Evolutionary conservation across 179 eudicot species (phyloP), one percentile per base, ranked within the genome.

Genomic region (Vitellaria paradoxa): DNA sequence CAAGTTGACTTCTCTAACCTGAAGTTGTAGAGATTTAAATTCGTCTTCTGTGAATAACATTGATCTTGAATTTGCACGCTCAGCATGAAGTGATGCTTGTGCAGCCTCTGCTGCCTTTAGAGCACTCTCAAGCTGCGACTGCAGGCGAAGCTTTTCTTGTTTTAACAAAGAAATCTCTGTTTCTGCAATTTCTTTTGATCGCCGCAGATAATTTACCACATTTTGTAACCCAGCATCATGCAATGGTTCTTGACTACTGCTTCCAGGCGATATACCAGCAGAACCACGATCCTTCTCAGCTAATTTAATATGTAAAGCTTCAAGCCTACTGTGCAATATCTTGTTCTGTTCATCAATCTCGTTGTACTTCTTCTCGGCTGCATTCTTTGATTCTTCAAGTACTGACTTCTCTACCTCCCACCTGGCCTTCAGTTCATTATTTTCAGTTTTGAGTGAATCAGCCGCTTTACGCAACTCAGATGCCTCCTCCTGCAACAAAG

Each of bases 101-200:
- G 97, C 93, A 70, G 82, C 82, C 85, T 92, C 96, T 63, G 91
- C 89, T 53, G 92, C 89, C 88, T 89, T 96, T 57, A 84, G 37
- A 75, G 98, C 93, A 84, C 86, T 86, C 65, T 96, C 99, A 70
- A 96, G 88, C 90, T 89, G 99, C 23, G 97, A 89, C 63, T 94
- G 97, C 79, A 96, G 73, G 18, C 97, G 92, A 79, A 92, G 81
- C 82, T 94, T 96, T 87, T 96, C 99, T 86, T 96, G 92, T 82
- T 88, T 94, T 78, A 96, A 72, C 86, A 96, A 81, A 40, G 98
- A 91, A 65, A 96, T 94, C 86, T 96, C 99, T 37, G 97, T 94
- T 78, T 96, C 99, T 26, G 96, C 91, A 78, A 96, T 94, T 83
- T 96, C 99, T 85, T 92, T 96, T 14, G 99, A 88, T 68, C 98